Base-by-base conservation (phyloP, 1,139 yeast species). In the Trichomonascaceae sp. region DNA sequence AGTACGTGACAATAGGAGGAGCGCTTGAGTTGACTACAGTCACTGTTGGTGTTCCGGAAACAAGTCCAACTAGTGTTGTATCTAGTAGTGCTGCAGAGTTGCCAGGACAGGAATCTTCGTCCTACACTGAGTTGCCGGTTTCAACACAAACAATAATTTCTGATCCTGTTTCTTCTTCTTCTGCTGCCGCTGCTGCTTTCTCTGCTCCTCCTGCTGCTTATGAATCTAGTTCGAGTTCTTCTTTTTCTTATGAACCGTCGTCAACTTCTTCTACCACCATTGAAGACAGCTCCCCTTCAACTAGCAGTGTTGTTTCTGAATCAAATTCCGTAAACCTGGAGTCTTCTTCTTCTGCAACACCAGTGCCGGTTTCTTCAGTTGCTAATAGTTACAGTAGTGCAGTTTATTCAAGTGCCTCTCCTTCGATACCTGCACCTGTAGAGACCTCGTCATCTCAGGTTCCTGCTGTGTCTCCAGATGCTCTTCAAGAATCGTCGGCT, bases 101-200 rank as follows among this genome's bases (percentile, higher is more conserved):
- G 36, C 44, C 59, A n/a, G 50, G 54, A 13, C 36, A 57, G 36
- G 45, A 60, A 12, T 19, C 53, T 32, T 48, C 43, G 5, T 45
- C 49, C 24, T 41, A 45, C 15, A 36, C 51, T 12, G 43, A 36
- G 17, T 13, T n/a, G 41, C 41, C 17, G 17, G 17, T 36, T n/a
- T 36, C 41, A 36, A 36, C 32, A 7, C 32, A 27, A 12, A 8
- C 41, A 36, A 17, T 36, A 15, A 15, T 5, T 36, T n/a, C 41
- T 2, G 17, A 15, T 36, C 18, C 9, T 12, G 4, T n/a, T 36
- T 9, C 41, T 36, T 9, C 41, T 5, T 36, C 41, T 8, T 27
- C 32, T 27, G 5, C 9, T 27, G 5, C 12, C 9, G 10, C 32
- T 27, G 32, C 2, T 5, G 9, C 32, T 27, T 27, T 12, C 9